These are phyloP conservation scores for Vachellia collinsii DNA, from an alignment of 306 rosid genomes.

Conservation along the genomic window DNA sequence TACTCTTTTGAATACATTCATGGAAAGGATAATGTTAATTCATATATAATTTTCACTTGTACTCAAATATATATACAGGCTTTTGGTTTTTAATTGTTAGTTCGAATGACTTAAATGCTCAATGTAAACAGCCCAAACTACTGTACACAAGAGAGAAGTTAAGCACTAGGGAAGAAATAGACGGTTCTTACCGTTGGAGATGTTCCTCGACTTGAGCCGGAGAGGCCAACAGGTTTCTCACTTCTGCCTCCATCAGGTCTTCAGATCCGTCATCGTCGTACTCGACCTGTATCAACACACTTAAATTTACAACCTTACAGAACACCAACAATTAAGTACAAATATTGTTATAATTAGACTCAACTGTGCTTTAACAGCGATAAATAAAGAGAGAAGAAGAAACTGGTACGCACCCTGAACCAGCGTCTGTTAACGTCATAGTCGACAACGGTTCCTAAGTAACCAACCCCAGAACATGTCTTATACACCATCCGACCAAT, in stretches of 20 bases:
- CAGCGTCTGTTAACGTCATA: not conserved
- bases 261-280: slow-evolving; percentile 7
- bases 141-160: too few relatives aligned
- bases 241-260: not conserved
- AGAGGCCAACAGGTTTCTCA: not conserved
- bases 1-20: too few relatives aligned
- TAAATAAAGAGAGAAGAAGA: not conserved
- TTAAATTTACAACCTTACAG: not conserved
- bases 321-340: not conserved
- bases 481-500: not conserved
- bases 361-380: not conserved
- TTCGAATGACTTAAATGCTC: too few relatives aligned
- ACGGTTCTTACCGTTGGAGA: not conserved
- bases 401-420: not conserved
- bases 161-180: too few relatives aligned
- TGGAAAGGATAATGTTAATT: too few relatives aligned
- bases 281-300: not conserved
- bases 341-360: too few relatives aligned
- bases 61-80: too few relatives aligned
- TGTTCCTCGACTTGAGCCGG: not conserved
- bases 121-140: too few relatives aligned
- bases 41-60: too few relatives aligned
- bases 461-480: not conserved
- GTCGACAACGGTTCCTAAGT: not conserved
- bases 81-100: too few relatives aligned